A percentile compares a stretch with the other conserved stretches of the same genome.
Evolutionary conservation across 73 alveolate genomes (phyloP).

Genomic region (Blepharisma japonicum): DNA sequence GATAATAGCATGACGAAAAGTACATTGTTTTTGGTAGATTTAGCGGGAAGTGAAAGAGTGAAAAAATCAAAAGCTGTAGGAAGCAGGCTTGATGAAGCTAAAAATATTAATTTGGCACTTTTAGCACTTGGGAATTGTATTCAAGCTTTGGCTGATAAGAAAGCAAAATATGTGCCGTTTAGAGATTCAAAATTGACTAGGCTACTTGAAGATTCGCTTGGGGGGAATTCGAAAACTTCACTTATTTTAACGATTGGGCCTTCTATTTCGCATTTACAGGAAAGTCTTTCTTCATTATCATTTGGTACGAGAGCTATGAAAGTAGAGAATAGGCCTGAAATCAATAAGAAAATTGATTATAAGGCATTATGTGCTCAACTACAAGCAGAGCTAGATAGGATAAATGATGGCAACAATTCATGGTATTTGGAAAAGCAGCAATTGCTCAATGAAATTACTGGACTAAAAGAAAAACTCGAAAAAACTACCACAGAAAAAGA

Average conservation of each 20-base stretch:
- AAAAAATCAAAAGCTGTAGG: slow-evolving; percentile 45
- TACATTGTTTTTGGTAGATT: slow-evolving; percentile 47
- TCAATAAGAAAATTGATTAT: slow-evolving; percentile 65
- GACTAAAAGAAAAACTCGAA: neutral
- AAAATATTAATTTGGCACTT: slow-evolving; percentile 57
- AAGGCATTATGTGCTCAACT: slow-evolving; percentile 47
- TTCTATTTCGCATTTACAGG: slow-evolving; percentile 70
- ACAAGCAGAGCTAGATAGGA: slow-evolving; percentile 59
- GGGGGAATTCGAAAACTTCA: slow-evolving; percentile 94
- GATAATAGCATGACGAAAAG: slow-evolving; percentile 35
- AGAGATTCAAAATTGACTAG: slow-evolving; percentile 81
- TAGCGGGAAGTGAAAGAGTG: slow-evolving; percentile 59
- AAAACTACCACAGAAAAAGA: slow-evolving; percentile 12
- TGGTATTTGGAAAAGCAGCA: slow-evolving; percentile 32
- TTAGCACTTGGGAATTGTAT: slow-evolving; percentile 72
- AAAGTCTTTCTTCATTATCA: slow-evolving; percentile 63
- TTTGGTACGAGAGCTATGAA: slow-evolving; percentile 86
- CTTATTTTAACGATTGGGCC: slow-evolving; percentile 85
- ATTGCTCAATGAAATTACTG: slow-evolving; percentile 9
- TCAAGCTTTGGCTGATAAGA: slow-evolving; percentile 50
- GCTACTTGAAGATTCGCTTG: slow-evolving; percentile 84
- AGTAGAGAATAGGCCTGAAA: slow-evolving; percentile 66
- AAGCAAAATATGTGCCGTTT: slow-evolving; percentile 52
- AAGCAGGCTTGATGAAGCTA: slow-evolving; percentile 66
- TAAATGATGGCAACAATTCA: slow-evolving; percentile 42